These are phyloP conservation scores for Coemansia asiatica DNA, from an alignment of 192 early-diverging fungal genomes.

Conservation along the genomic window DNA sequence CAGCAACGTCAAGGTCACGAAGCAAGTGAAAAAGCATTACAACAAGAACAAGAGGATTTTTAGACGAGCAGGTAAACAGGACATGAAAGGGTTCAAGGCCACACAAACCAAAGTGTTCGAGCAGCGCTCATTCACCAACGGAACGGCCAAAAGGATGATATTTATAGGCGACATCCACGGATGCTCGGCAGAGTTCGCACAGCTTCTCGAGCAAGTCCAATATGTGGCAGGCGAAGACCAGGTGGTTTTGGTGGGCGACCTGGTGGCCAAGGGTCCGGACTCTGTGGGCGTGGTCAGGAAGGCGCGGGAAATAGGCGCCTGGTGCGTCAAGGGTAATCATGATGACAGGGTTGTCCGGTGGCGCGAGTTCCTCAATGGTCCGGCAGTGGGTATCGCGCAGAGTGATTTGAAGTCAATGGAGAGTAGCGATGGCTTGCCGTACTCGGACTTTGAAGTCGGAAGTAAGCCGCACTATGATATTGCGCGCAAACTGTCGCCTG, in stretches of 20 bases:
- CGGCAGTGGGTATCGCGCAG: slow-evolving; percentile 16
- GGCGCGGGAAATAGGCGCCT: slow-evolving; percentile 51
- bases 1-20: not conserved
- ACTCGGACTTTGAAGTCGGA: slow-evolving; percentile 25
- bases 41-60: not conserved
- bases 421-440: slow-evolving; percentile 10
- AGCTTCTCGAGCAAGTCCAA: slow-evolving; percentile 54
- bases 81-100: slow-evolving; percentile 30
- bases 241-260: slow-evolving; percentile 67
- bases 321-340: slow-evolving; percentile 72
- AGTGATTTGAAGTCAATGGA: slow-evolving; percentile 17
- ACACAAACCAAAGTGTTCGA: slow-evolving; percentile 15
- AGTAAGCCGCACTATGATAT: slow-evolving; percentile 34
- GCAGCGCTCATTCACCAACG: slow-evolving; percentile 1
- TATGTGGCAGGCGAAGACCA: slow-evolving; percentile 52
- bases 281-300: slow-evolving; percentile 59
- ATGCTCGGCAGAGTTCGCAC: slow-evolving; percentile 55
- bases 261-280: slow-evolving; percentile 65
- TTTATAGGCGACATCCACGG: slow-evolving; percentile 77
- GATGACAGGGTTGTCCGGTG: slow-evolving; percentile 70
- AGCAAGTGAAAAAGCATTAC: not conserved
- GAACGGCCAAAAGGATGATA: slow-evolving; percentile 49
- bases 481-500: slow-evolving; percentile 38
- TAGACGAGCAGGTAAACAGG: not conserved
- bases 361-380: slow-evolving; percentile 54